Evolutionary conservation across 345 rosid species (phyloP).

Genomic region (Citrus maxima): DNA sequence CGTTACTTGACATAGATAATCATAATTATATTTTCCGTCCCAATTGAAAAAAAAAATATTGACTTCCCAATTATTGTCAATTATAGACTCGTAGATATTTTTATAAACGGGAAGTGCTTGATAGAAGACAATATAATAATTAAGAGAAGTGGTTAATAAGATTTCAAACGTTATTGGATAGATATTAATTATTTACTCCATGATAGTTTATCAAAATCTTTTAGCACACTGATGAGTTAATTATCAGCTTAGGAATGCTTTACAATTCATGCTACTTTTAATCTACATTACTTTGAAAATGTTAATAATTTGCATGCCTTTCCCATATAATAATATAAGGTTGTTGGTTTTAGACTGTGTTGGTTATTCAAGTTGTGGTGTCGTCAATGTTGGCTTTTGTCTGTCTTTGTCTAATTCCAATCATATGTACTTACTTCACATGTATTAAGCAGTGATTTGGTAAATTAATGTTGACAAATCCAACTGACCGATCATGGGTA

Average conservation of each 20-base stretch:
- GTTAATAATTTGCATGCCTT: background rate
- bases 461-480: too few species aligned
- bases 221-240: background rate
- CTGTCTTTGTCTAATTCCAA: too few species aligned
- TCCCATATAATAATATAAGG: background rate
- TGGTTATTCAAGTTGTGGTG: too few species aligned
- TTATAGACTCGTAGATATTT: too few species aligned
- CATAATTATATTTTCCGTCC: too few species aligned
- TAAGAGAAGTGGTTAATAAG: background rate
- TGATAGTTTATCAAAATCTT: background rate
- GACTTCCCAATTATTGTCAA: too few species aligned
- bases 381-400: too few species aligned
- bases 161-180: background rate
- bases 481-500: too few species aligned
- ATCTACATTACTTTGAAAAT: background rate
- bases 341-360: background rate
- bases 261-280: background rate
- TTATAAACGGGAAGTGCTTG: background rate
- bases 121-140: background rate
- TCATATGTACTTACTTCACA: too few species aligned
- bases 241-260: background rate
- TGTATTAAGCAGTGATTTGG: too few species aligned
- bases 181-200: background rate
- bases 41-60: too few species aligned
- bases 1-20: too few species aligned